Conservation (phyloP, 257 asterid species). For the Striga asiatica region DNA sequence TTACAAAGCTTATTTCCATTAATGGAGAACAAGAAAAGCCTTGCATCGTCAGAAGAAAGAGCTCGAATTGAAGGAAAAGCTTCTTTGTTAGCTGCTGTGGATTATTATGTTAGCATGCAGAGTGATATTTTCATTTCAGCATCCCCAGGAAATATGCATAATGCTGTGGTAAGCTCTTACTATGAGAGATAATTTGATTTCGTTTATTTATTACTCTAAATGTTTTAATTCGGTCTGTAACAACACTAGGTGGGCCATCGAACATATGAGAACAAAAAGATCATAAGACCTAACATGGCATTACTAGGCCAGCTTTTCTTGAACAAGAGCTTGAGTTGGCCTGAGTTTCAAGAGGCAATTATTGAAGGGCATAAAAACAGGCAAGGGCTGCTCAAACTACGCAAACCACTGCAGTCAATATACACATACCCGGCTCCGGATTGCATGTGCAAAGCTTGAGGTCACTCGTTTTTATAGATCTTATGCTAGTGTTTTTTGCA, state of each 20-base stretch:
- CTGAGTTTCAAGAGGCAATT: conserved; percentile 59
- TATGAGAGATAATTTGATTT: no score
- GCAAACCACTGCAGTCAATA: conserved; percentile 63
- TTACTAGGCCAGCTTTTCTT: conserved; percentile 78
- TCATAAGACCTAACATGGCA: conserved; percentile 91
- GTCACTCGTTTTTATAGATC: background rate
- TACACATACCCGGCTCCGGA: conserved; percentile 95
- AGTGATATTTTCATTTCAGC: conserved; percentile 93
- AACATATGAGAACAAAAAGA: conserved; percentile 62
- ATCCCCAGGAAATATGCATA: conserved; percentile 99
- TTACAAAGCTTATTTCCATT: conserved; percentile 65
- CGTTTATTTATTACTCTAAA: no score
- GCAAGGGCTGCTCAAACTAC: conserved; percentile 62
- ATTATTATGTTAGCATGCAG: conserved; percentile 88
- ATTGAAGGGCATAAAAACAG: conserved; percentile 64
- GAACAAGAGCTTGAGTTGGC: conserved; percentile 74
- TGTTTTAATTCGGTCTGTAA: no score
- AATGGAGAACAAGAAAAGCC: conserved; percentile 86
- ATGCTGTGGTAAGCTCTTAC: conserved; percentile 65
- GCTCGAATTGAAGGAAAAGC: conserved; percentile 78
- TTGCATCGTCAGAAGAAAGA: conserved; percentile 84
- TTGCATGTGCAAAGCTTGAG: conserved; percentile 70
- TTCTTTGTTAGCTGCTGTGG: conserved; percentile 89
- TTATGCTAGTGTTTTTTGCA: background rate
- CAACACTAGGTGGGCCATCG: conserved; percentile 69